Conservation (phyloP, 352 stramenopile genomes). For the Phytophthora pluvialis region DNA sequence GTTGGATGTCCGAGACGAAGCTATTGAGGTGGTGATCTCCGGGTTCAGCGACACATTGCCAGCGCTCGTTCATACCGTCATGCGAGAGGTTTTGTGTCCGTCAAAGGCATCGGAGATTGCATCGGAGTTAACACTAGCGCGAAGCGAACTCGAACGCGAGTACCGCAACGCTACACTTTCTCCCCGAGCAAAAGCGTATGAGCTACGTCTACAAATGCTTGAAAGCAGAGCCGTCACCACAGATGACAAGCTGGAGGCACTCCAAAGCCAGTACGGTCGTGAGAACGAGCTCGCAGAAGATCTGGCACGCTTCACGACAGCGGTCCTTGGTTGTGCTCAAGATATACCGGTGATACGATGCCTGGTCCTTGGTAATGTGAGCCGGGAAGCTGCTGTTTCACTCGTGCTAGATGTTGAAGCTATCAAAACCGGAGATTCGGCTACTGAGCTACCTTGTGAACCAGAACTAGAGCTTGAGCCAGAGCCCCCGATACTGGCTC, state of each 20-base stretch:
- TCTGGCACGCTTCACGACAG: constrained; percentile 37
- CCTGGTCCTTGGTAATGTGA: constrained; percentile 77
- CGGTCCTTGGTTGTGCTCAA: constrained; percentile 28
- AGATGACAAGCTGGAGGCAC: constrained; percentile 59
- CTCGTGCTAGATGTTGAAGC: constrained; percentile 51
- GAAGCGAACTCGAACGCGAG: constrained; percentile 65
- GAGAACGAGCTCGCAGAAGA: constrained; percentile 29
- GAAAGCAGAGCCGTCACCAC: constrained; percentile 63
- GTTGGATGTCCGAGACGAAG: constrained; percentile 62
- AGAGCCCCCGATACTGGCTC: constrained; percentile 29
- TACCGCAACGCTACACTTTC: constrained; percentile 78
- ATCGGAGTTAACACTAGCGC: constrained; percentile 51
- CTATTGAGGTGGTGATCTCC: constrained; percentile 68
- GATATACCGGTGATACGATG: constrained; percentile 19
- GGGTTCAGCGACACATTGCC: constrained; percentile 80
- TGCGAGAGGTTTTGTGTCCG: constrained; percentile 46
- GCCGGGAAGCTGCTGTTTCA: constrained; percentile 33
- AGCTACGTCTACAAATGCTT: constrained; percentile 74
- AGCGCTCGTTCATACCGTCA: constrained; percentile 55
- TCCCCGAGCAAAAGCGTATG: constrained; percentile 66
- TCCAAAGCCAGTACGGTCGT: constrained; percentile 31
- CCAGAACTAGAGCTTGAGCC: constrained; percentile 33
- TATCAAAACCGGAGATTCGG: constrained; percentile 8
- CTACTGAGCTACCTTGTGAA: constrained; percentile 11
- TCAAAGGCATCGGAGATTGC: constrained; percentile 36